phyloP scores from a whole-genome alignment of 345 rosid genomes.

The Euphorbia pulcherrima region DNA sequence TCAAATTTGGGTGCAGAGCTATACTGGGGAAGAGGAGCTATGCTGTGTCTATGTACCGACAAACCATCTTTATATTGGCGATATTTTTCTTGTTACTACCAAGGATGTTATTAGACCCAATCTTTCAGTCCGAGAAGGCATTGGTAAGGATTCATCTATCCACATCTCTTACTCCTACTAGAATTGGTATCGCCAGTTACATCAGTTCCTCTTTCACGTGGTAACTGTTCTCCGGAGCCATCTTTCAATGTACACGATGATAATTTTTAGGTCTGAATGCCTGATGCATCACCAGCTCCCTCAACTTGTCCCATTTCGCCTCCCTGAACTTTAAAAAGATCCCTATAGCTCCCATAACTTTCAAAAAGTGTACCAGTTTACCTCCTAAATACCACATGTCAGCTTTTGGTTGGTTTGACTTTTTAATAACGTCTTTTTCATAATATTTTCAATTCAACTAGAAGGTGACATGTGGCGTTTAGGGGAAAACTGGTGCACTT shows the following conservation, averaged over 20 bases:
- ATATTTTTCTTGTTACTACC: conserved; percentile 71
- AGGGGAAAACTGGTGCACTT: too few relatives aligned
- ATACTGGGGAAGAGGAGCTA: conserved; percentile 86
- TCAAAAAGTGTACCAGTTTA: too few relatives aligned
- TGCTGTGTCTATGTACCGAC: conserved; percentile 97
- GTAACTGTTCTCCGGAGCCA: neutral
- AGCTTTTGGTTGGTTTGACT: too few relatives aligned
- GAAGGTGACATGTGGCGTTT: too few relatives aligned
- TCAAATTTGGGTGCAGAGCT: conserved; percentile 48
- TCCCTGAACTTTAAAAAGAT: too few relatives aligned
- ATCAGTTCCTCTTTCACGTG: neutral
- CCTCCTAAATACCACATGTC: too few relatives aligned
- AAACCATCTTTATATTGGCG: conserved; percentile 96
- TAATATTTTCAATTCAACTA: too few relatives aligned
- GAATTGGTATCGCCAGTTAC: neutral
- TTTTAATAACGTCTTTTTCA: too few relatives aligned
- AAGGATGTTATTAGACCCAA: conserved; percentile 92
- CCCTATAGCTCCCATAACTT: too few relatives aligned
- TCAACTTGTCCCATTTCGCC: too few relatives aligned
- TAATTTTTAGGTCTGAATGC: neutral
- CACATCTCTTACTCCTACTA: neutral
- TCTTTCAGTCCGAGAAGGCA: conserved; percentile 94
- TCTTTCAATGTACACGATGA: neutral
- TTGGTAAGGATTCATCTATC: conserved; percentile 52
- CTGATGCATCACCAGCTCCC: too few relatives aligned